These are phyloP conservation scores for Epichloe sylvatica DNA, from an alignment of 2,329 filamentous ascomycete genomes.

Conservation along the genomic window DNA sequence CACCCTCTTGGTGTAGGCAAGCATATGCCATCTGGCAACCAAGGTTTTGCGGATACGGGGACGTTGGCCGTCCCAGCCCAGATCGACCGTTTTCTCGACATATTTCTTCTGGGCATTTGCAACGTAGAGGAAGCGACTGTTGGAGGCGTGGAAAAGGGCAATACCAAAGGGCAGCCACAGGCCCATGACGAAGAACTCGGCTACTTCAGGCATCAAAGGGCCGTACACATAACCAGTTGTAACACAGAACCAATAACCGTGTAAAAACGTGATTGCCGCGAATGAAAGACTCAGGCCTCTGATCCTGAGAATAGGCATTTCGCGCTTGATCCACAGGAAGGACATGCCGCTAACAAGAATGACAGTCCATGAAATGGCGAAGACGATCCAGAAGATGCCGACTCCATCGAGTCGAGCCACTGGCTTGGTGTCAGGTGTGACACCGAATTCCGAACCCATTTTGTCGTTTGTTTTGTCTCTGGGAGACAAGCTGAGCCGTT, in stretches of 20 bases:
- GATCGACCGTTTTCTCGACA: slow-evolving; percentile 9
- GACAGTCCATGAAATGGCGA: slow-evolving; percentile 24
- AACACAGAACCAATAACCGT: slow-evolving; percentile 29
- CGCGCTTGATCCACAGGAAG: slow-evolving; percentile 26
- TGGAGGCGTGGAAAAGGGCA: slow-evolving; percentile 51
- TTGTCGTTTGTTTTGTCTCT: background rate
- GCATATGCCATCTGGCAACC: slow-evolving; percentile 22
- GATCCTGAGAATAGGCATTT: slow-evolving; percentile 27
- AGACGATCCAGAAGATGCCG: slow-evolving; percentile 28
- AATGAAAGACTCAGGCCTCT: slow-evolving; percentile 28
- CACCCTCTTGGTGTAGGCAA: slow-evolving; percentile 35
- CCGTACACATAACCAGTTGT: slow-evolving; percentile 26
- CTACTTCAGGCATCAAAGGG: slow-evolving; percentile 32
- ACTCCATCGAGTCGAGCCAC: slow-evolving; percentile 21
- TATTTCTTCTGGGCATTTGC: slow-evolving; percentile 39
- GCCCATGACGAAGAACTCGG: slow-evolving; percentile 55
- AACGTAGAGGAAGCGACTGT: slow-evolving; percentile 45
- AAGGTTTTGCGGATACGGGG: slow-evolving; percentile 14
- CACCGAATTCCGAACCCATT: slow-evolving; percentile 21
- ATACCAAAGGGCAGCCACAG: slow-evolving; percentile 51
- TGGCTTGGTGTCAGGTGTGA: slow-evolving; percentile 18
- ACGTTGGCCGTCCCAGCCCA: slow-evolving; percentile 5
- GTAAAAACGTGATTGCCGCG: slow-evolving; percentile 25
- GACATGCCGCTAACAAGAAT: slow-evolving; percentile 25
- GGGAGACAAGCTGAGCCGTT: background rate